Base-by-base conservation (phyloP, 345 rosid species). In the Hypericum androsaemum region DNA sequence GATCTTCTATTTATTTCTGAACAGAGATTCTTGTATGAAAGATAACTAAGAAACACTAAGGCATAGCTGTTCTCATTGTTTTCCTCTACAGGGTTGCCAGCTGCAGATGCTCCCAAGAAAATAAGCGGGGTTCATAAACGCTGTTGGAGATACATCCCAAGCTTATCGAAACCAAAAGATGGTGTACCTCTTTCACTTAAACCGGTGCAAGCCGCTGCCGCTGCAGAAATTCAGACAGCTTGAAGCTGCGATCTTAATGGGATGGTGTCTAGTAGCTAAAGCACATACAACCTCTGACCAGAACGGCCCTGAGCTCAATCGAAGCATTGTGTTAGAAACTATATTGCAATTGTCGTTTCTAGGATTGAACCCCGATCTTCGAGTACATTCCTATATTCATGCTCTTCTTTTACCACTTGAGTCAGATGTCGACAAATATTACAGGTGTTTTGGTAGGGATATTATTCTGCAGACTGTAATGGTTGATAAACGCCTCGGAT, bases 71-170 rank as follows among this genome's bases (percentile, higher is more conserved):
- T 59, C 54, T 37, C 58, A 41, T 60, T 57, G 41, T 28, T 50
- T 11, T 12, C 43, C 62, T 16, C 12, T 74, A 52, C 71, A 85
- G 97, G 98, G 43, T 47, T 77, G 59, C 72, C 77, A 59, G 74
- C 77, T 50, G 77, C 80, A 5, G 87, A 83, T 60, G 79, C 84
- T 68, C 84, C 89, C 8, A 88, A 80, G 84, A 94, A 86, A 75
- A 86, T 88, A 37, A 83, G 90, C 10, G 95, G 94, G 55, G 90
- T 88, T 63, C 95, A 83, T 69, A 85, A 86, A 67, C 87, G 87
- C 16, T 81, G 97, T 69, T 94, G 95, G 97, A 94, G 67, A 67
- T 88, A 85, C 70, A 78, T 88, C 44, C 88, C 81, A 36, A 65
- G 69, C 68, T 61, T 75, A 43, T 46, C 65, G 61, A 80, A 78